A percentile compares a stretch with the other conserved stretches of the same genome.
Evolutionary conservation across 2,329 filamentous ascomycete species (phyloP).

Genomic region (Apiospora phragmitis): DNA sequence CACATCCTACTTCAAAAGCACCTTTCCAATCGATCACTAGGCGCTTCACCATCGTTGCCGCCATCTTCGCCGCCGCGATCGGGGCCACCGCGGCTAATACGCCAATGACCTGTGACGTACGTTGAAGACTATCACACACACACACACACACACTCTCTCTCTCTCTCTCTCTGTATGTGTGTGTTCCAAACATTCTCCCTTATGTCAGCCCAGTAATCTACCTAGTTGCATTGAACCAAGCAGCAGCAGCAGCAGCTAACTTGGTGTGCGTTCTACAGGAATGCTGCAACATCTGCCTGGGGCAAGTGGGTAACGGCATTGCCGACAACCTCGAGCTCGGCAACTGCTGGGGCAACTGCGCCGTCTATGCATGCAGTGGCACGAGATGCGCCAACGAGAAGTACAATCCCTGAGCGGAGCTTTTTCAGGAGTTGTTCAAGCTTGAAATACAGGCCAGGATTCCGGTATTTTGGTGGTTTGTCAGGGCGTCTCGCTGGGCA

Average conservation of each 20-base stretch:
- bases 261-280: no score
- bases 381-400: background rate
- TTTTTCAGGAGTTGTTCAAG: no score
- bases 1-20: background rate
- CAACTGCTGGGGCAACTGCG: background rate
- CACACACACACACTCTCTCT: no score
- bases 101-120: background rate
- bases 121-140: no score
- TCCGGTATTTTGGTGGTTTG: background rate
- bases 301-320: background rate
- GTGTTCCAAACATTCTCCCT: no score
- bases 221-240: no score
- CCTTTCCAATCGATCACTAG: background rate
- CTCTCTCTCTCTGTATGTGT: background rate
- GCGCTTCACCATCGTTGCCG: background rate
- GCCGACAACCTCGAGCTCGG: background rate
- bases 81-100: no score
- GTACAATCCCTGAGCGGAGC: background rate
- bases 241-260: no score
- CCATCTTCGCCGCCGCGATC: background rate
- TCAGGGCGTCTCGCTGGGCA: no score
- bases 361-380: background rate
- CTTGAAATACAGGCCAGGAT: background rate
- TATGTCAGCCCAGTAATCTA: no score
- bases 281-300: background rate